Evolutionary conservation across 176 grass and related monocot genomes (phyloP).

Genomic region (Saccharum officinarum): DNA sequence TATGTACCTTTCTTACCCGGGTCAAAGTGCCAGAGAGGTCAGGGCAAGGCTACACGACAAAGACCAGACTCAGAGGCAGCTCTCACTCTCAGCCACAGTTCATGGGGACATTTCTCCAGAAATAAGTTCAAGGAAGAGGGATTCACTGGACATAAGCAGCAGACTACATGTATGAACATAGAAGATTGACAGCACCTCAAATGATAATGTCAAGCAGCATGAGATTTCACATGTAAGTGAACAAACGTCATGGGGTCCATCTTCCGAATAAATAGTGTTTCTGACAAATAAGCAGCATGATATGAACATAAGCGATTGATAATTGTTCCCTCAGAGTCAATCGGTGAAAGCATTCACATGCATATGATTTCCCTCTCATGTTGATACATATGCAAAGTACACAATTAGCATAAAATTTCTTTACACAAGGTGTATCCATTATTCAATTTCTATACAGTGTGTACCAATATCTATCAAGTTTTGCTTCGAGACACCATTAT

Average conservation of each 20-base stretch:
- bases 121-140: not conserved
- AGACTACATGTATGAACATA: not conserved
- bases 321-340: not conserved
- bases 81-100: not conserved
- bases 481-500: conserved; percentile 37
- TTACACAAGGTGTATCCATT: not conserved
- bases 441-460: conserved; percentile 7
- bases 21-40: conserved; percentile 30
- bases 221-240: conserved; percentile 27
- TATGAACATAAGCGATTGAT: not conserved
- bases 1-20: conserved; percentile 26
- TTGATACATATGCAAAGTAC: not conserved
- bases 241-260: not conserved
- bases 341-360: conserved; percentile 7
- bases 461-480: conserved; percentile 49
- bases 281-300: not conserved
- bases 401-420: not conserved
- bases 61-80: conserved; percentile 10
- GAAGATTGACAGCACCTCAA: not conserved
- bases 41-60: conserved; percentile 30
- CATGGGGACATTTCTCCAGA: not conserved
- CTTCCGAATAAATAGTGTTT: not conserved
- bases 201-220: conserved; percentile 26
- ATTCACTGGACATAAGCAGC: not conserved
- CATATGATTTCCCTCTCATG: not conserved